Evolutionary conservation across 225 moss, liverwort and hornwort genomes (phyloP).

Genomic region (Takakia lepidozioides): DNA sequence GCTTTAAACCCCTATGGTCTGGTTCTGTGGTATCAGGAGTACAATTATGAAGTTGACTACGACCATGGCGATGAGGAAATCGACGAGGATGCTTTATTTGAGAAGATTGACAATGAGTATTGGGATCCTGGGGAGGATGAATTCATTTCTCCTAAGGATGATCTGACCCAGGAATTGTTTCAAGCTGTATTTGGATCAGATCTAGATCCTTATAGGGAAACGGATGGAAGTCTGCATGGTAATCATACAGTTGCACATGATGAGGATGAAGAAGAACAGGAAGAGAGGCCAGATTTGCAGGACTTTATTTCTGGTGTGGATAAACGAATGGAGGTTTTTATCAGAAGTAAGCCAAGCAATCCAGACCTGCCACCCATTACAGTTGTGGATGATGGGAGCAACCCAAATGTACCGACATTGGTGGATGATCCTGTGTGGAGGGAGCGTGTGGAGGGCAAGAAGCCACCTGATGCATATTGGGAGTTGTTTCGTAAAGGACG

Average conservation of each 20-base stretch:
- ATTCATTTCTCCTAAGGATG: conserved; percentile 41
- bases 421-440: conserved; percentile 86
- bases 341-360: conserved; percentile 29
- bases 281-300: conserved; percentile 14
- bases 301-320: conserved; percentile 40
- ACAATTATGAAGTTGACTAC: conserved; percentile 64
- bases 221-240: too few species aligned
- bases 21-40: conserved; percentile 52
- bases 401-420: conserved; percentile 20
- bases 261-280: neutral
- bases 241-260: too few species aligned
- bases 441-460: conserved; percentile 54
- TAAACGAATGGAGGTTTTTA: conserved; percentile 52
- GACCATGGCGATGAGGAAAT: conserved; percentile 73
- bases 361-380: conserved; percentile 39
- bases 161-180: conserved; percentile 50
- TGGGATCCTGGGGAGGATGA: conserved; percentile 97
- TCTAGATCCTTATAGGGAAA: conserved; percentile 43
- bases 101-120: conserved; percentile 61
- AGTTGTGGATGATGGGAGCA: conserved; percentile 51
- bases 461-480: conserved; percentile 55
- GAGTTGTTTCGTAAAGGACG: conserved; percentile 63
- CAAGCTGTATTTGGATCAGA: conserved; percentile 42
- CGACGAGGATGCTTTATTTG: conserved; percentile 63
- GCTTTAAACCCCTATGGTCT: too few species aligned